phyloP scores from a whole-genome alignment of 441 rosid species.

The Mallotus repandus region DNA sequence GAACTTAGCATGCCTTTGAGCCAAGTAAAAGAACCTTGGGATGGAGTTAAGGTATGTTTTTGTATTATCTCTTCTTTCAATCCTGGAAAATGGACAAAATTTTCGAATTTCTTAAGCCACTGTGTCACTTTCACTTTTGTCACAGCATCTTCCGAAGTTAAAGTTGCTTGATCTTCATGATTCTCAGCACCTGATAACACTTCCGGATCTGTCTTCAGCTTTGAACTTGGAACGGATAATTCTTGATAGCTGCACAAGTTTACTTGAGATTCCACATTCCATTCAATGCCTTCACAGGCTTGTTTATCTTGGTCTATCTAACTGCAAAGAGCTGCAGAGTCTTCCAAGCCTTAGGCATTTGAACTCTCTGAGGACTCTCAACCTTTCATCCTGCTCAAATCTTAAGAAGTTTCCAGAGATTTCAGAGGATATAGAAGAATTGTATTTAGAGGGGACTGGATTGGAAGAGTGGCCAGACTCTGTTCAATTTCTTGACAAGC shows the following conservation, averaged over 20 bases:
- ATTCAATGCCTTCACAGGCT: conserved; percentile 14
- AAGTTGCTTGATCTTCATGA: conserved; percentile 21
- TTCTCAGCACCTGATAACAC: conserved; percentile 4
- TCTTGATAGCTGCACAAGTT: conserved; percentile 26
- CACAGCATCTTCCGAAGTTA: conserved; percentile 15
- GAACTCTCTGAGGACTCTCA: conserved; percentile 19
- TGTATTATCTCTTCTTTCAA: background rate
- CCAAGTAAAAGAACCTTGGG: conserved; percentile 22
- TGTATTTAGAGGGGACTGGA: conserved; percentile 19
- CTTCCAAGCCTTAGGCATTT: conserved; percentile 18
- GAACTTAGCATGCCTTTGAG: conserved; percentile 28
- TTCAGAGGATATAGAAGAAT: conserved; percentile 14
- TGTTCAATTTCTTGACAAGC: conserved; percentile 13
- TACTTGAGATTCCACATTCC: conserved; percentile 24
- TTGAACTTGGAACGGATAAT: conserved; percentile 19
- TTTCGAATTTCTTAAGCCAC: background rate
- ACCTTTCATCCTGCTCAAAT: conserved; percentile 20
- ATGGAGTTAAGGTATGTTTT: conserved; percentile 21
- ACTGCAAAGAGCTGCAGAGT: conserved; percentile 17
- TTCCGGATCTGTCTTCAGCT: conserved; percentile 17
- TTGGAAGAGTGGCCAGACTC: conserved; percentile 26
- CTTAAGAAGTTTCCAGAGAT: conserved; percentile 23
- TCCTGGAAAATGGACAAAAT: background rate
- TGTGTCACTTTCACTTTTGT: background rate
- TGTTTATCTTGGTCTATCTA: conserved; percentile 16